A percentile compares a stretch with the other conserved stretches of the same genome.
phyloP scores from a whole-genome alignment of 2,329 filamentous ascomycete species.

The Calonectria naviculata region DNA sequence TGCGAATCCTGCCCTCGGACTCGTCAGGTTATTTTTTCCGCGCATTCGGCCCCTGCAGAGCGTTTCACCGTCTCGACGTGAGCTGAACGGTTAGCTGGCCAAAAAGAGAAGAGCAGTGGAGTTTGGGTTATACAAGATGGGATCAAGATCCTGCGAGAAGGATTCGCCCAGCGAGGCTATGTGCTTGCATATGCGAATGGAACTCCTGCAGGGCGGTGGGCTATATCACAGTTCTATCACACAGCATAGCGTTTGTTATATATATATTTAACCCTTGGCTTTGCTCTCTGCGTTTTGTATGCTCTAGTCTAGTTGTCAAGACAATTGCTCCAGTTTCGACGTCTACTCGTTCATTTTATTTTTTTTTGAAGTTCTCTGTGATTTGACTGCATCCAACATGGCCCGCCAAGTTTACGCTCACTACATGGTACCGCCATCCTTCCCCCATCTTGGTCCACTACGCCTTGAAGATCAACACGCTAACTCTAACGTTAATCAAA shows the following conservation, averaged over 20 bases:
- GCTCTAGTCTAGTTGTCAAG: not conserved
- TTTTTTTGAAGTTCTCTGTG: not conserved
- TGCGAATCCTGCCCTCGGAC: not conserved
- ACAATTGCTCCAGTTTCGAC: not conserved
- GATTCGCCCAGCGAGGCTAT: not conserved
- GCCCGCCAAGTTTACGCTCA: conserved; percentile 43
- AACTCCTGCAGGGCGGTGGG: not conserved
- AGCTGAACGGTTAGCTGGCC: not conserved
- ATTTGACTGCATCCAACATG: conserved; percentile 18
- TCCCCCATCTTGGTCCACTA: not conserved
- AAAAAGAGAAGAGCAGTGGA: not conserved
- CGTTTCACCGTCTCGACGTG: not conserved
- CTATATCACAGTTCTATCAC: not conserved
- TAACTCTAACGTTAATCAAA: not conserved
- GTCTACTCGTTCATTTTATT: not conserved
- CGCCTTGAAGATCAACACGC: too few species aligned
- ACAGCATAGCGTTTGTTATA: not conserved
- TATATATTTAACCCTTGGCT: not conserved
- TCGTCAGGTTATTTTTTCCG: not conserved
- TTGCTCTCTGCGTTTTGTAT: not conserved
- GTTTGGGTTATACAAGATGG: not conserved
- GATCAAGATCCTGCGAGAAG: not conserved
- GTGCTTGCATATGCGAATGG: not conserved
- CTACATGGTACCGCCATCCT: conserved; percentile 39
- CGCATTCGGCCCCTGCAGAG: not conserved